Evolutionary conservation across 176 grass and related monocot genomes (phyloP).

Genomic region (Rhynchospora breviuscula): DNA sequence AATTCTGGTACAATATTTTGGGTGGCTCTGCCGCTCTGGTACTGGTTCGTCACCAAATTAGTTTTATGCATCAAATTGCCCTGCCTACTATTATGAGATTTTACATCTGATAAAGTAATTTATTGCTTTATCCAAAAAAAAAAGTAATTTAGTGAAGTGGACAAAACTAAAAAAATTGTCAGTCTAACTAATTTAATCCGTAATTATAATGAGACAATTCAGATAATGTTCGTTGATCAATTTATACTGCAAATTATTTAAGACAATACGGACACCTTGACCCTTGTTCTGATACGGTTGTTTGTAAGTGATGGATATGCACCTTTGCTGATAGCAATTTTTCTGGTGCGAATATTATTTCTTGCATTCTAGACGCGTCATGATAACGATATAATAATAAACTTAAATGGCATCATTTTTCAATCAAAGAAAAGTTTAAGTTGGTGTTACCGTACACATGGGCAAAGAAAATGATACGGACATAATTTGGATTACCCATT

Average conservation of each 20-base stretch:
- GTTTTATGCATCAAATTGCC: neutral
- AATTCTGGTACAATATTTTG: neutral
- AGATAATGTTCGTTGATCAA: too few species aligned
- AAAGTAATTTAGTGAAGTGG: too few species aligned
- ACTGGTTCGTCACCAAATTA: neutral
- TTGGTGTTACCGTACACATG: constrained; percentile 1
- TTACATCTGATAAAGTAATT: too few species aligned
- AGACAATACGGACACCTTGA: too few species aligned
- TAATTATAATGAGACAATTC: too few species aligned
- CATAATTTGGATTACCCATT: neutral
- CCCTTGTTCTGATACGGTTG: neutral
- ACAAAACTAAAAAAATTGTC: too few species aligned
- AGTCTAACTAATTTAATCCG: too few species aligned
- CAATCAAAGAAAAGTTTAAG: neutral
- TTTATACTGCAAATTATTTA: too few species aligned
- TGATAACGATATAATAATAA: neutral
- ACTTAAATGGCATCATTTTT: neutral
- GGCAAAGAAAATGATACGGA: neutral
- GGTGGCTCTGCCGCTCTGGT: neutral
- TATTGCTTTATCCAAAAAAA: too few species aligned
- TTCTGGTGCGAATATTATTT: neutral
- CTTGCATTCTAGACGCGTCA: neutral
- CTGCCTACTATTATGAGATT: neutral
- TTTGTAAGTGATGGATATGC: neutral
- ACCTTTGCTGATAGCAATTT: neutral